Conservation (phyloP, 768 basidiomycete genomes). For the Xerocomus brunneocitrinus region DNA sequence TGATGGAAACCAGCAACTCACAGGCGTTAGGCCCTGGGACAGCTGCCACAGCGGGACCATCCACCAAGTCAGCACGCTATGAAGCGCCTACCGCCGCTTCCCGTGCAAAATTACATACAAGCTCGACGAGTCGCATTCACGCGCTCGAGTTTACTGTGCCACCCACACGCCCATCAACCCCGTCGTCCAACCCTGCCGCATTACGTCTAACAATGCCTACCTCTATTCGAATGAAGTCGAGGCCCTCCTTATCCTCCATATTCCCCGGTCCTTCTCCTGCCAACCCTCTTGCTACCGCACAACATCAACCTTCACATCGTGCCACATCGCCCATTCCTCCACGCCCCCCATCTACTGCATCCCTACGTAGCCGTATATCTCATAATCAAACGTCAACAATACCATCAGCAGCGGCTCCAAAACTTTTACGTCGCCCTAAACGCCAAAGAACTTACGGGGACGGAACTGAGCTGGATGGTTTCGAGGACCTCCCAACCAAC, state of each 20-base stretch:
- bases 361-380: slow-evolving; percentile 37
- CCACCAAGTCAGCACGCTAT: slow-evolving; percentile 50
- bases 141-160: slow-evolving; percentile 61
- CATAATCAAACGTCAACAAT: slow-evolving; percentile 27
- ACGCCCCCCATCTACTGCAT: slow-evolving; percentile 55
- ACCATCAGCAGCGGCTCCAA: slow-evolving; percentile 49
- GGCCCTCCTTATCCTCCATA: slow-evolving; percentile 72
- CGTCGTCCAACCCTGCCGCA: slow-evolving; percentile 71
- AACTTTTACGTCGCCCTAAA: slow-evolving; percentile 72
- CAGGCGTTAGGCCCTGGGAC: slow-evolving; percentile 55
- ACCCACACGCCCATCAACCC: slow-evolving; percentile 75
- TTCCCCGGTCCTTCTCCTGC: slow-evolving; percentile 50
- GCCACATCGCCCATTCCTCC: slow-evolving; percentile 56
- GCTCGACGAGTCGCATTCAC: slow-evolving; percentile 59
- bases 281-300: slow-evolving; percentile 15
- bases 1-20: slow-evolving; percentile 56
- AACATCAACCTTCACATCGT: slow-evolving; percentile 38
- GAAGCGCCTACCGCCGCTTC: slow-evolving; percentile 80
- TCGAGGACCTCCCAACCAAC: slow-evolving; percentile 86
- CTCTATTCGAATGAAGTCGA: slow-evolving; percentile 65
- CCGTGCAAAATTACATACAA: slow-evolving; percentile 65
- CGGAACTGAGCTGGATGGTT: slow-evolving; percentile 83
- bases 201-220: slow-evolving; percentile 87
- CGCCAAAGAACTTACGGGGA: slow-evolving; percentile 74
- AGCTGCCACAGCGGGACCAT: slow-evolving; percentile 29